These are phyloP conservation scores for Ophiostoma fasciatum DNA, from an alignment of 2,329 filamentous ascomycete genomes.

Conservation along the genomic window DNA sequence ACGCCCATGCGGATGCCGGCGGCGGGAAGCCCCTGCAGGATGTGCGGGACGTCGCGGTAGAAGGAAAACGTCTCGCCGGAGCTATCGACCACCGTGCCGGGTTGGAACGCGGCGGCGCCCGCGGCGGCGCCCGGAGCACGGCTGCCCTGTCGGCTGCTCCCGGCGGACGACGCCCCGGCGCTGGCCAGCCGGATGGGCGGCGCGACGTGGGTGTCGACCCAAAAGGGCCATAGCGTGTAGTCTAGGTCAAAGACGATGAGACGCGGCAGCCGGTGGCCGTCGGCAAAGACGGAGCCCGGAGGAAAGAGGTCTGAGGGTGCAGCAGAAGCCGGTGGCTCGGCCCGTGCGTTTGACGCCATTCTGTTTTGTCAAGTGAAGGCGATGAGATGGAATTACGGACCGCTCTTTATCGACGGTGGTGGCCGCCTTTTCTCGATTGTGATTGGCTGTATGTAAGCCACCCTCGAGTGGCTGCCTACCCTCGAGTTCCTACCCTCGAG, in stretches of 20 bases:
- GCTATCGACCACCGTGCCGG: constrained; percentile 32
- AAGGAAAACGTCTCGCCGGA: constrained; percentile 54
- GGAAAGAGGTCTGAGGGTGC: no score
- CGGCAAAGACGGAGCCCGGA: constrained; percentile 24
- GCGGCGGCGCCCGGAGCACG: no score
- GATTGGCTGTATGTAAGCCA: no score
- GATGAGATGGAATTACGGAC: no score
- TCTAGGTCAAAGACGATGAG: constrained; percentile 90
- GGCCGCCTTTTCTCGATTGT: no score
- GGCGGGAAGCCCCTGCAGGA: constrained; percentile 44
- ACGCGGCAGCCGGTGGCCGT: constrained; percentile 57
- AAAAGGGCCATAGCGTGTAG: constrained; percentile 99
- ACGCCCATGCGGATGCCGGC: constrained; percentile 45
- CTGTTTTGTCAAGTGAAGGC: no score
- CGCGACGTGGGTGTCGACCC: constrained; percentile 85
- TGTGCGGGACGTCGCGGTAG: constrained; percentile 52
- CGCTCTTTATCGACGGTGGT: no score
- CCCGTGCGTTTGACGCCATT: no score
- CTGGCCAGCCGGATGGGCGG: constrained; percentile 31
- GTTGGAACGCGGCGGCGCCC: constrained; percentile 12
- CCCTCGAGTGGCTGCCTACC: no score
- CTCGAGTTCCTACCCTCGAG: no score
- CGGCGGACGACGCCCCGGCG: constrained; percentile 17
- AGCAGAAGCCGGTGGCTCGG: no score
- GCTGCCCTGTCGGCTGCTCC: constrained; percentile 14